Evolutionary conservation across 1,284 basidiomycete species (phyloP), one percentile per base, ranked within the genome.

Genomic region (Cryptococcus depauperatus): DNA sequence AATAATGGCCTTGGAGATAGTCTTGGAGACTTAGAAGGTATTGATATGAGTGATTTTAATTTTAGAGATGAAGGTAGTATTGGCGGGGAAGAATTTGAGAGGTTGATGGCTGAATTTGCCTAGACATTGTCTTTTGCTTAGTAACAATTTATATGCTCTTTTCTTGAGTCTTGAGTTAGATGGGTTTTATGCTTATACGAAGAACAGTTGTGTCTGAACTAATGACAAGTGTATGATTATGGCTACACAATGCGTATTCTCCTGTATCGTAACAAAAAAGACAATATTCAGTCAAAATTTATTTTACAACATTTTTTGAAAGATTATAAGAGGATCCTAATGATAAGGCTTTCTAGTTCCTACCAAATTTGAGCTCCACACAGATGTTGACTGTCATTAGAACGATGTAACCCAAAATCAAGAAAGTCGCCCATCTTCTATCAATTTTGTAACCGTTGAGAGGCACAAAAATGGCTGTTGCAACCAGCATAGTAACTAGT

Each of bases 401-500:
- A 18, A 75, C 69, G 14, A 76, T 61, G 64, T 96, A 97, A 4
- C 79, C 81, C 13, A 72, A 61, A 34, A 96, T 83, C 51, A 96
- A 75, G 51, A 83, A 76, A 9, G 82, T 56, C 0, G 90, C 92
- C 84, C 90, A 91, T 33, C 75, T 71, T 44, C 84, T 73, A 41
- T 84, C 82, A 35, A 96, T 78, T 58, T 80, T 75, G 64, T 85
- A 96, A 28, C 79, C 80, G 58, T 92, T 92, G 55, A 83, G 62
- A 1, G 92, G 91, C 0, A 96, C 86, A 51, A 84, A 79, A 38
- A 92, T 70, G 35, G 92, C 71, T n/a, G 89, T 96, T 14, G 77
- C 75, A 5, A 81, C 58, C 14, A 96, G 75, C 13, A 96, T 72
- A 37, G 76, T 63, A 14, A 96, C 74, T 19, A 97, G 74, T 2